Conservation (phyloP, 1,284 basidiomycete species). For the Fomes fomentarius region DNA sequence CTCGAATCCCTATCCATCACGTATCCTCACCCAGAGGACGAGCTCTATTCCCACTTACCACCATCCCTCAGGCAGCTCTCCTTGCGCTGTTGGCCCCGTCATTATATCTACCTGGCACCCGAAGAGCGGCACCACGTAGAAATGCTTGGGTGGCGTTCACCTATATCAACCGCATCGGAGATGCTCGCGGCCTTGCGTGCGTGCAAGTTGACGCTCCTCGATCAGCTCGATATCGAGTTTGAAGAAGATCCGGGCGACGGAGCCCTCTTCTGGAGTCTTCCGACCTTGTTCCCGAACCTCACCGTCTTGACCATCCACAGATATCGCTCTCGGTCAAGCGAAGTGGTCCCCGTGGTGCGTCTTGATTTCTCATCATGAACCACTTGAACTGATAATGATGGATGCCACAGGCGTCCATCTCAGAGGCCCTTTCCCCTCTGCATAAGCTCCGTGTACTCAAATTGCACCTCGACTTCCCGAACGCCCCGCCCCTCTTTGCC, state of each 20-base stretch:
- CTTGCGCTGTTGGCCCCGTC: constrained; percentile 1
- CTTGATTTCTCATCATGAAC: too few relatives aligned
- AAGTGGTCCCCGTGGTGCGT: too few relatives aligned
- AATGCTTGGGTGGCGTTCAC: not conserved
- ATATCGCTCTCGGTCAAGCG: too few relatives aligned
- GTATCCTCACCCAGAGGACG: constrained; percentile 3
- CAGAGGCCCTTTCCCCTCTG: too few relatives aligned
- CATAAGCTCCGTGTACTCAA: too few relatives aligned
- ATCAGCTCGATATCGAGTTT: not conserved
- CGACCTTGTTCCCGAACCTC: not conserved
- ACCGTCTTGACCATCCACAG: not conserved
- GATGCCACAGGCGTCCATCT: too few relatives aligned
- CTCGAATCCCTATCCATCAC: not conserved
- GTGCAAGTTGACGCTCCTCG: not conserved
- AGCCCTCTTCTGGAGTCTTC: not conserved
- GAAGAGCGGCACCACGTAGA: not conserved
- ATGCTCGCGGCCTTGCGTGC: not conserved
- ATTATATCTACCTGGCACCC: not conserved
- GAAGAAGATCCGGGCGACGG: not conserved
- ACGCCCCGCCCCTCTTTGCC: too few relatives aligned
- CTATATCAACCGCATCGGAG: not conserved
- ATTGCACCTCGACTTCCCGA: too few relatives aligned
- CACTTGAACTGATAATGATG: too few relatives aligned
- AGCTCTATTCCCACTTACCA: not conserved
- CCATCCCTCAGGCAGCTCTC: not conserved